These are phyloP conservation scores for Coemansia sp. DNA, from an alignment of 192 early-diverging fungal species.

Conservation along the genomic window DNA sequence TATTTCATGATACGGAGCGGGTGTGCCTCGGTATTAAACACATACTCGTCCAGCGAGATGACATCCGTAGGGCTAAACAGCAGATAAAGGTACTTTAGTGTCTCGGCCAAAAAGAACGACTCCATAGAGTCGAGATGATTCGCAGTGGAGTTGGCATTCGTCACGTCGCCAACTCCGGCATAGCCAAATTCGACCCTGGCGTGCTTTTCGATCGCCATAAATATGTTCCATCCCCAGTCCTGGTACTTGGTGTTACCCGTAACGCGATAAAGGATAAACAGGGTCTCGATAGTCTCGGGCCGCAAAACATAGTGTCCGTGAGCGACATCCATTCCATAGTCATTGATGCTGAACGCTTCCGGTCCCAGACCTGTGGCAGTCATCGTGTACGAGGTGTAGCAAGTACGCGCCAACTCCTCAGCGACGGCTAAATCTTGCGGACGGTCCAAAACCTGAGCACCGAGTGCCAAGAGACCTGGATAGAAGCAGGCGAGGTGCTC, in stretches of 20 bases:
- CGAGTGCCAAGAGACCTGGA: conserved; percentile 80
- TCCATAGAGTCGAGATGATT: conserved; percentile 54
- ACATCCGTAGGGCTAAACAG: conserved; percentile 73
- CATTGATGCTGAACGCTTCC: conserved; percentile 46
- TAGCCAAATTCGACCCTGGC: conserved; percentile 67
- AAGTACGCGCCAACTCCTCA: conserved; percentile 74
- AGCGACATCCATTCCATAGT: background rate
- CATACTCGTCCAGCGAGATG: conserved; percentile 78
- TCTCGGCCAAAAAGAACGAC: conserved; percentile 93
- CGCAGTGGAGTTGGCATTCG: background rate
- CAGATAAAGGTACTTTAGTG: conserved; percentile 94
- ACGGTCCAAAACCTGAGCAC: conserved; percentile 57
- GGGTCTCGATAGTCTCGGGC: conserved; percentile 86
- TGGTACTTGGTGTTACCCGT: conserved; percentile 83
- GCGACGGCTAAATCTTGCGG: conserved; percentile 73
- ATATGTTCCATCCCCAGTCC: conserved; percentile 85
- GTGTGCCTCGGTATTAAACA: conserved; percentile 97
- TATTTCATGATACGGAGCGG: conserved; percentile 62
- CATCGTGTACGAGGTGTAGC: conserved; percentile 77
- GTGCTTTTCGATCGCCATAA: conserved; percentile 82
- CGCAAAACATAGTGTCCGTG: conserved; percentile 66
- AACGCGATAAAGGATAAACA: conserved; percentile 83
- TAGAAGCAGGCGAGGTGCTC: conserved; percentile 96
- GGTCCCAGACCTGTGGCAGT: conserved; percentile 80
- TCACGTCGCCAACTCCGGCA: conserved; percentile 47